Evolutionary conservation across 176 grass and related monocot genomes (phyloP).

Genomic region (Phyllostachys edulis): DNA sequence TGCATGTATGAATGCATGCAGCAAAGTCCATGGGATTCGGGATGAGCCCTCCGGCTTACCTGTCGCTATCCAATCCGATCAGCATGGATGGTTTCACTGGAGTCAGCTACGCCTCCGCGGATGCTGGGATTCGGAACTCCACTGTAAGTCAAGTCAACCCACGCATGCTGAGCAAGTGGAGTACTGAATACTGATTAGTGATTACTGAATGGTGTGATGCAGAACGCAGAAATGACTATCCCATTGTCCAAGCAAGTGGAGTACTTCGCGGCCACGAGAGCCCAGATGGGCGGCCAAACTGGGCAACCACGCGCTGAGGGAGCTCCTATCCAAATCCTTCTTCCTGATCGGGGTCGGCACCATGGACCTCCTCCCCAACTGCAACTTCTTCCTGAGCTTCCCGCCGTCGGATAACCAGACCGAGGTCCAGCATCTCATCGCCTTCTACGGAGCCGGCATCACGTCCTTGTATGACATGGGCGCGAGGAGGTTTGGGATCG

Average conservation of each 20-base stretch:
- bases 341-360: conserved; percentile 3
- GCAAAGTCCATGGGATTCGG: conserved; percentile 25
- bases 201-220: too few species aligned
- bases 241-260: conserved; percentile 17
- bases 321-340: conserved; percentile 17
- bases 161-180: too few species aligned
- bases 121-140: neutral
- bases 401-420: neutral
- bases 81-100: neutral
- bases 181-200: too few species aligned
- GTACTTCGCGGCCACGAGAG: neutral
- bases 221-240: neutral
- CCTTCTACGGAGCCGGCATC: neutral
- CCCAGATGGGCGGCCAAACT: neutral
- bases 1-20: neutral
- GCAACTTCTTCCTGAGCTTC: neutral
- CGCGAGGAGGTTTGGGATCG: conserved; percentile 27
- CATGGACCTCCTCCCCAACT: neutral
- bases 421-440: neutral
- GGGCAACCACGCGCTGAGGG: rapidly evolving
- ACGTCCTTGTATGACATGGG: neutral
- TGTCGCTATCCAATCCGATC: neutral
- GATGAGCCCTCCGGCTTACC: conserved; percentile 35
- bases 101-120: conserved; percentile 35
- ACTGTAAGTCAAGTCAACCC: neutral